Conservation (phyloP, 2,329 filamentous ascomycete genomes). For the Neodidymelliopsis sp. region DNA sequence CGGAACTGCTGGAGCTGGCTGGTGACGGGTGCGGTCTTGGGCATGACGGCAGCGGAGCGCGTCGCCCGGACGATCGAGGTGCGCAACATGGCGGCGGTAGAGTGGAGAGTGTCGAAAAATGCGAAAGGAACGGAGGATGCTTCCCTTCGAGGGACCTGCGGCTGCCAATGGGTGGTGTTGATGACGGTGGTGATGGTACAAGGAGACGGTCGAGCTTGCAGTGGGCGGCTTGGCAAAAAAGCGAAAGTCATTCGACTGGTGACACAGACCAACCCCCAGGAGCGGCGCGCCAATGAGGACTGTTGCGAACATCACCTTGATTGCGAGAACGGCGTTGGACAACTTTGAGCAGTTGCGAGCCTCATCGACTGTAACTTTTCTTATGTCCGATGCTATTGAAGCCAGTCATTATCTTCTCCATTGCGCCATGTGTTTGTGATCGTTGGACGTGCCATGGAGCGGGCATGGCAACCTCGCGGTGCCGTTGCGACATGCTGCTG, state of each 20-base stretch:
- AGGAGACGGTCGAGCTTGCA: conserved; percentile 26
- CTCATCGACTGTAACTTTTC: too few species aligned
- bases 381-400: too few species aligned
- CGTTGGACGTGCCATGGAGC: not conserved
- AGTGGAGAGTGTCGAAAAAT: conserved; percentile 50
- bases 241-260: conserved; percentile 23
- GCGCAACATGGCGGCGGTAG: conserved; percentile 49
- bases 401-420: too few species aligned
- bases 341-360: too few species aligned
- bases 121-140: conserved; percentile 39
- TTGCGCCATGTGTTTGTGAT: not conserved
- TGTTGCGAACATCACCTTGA: conserved; percentile 11
- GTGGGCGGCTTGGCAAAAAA: conserved; percentile 20
- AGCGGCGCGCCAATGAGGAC: conserved; percentile 14
- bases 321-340: not conserved
- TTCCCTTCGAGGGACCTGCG: conserved; percentile 47
- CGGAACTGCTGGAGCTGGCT: conserved; percentile 60
- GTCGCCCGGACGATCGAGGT: conserved; percentile 50
- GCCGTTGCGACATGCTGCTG: not conserved
- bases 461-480: not conserved
- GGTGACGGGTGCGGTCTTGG: conserved; percentile 46
- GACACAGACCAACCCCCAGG: conserved; percentile 16
- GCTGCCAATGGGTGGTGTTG: conserved; percentile 49
- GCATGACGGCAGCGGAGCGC: conserved; percentile 45
- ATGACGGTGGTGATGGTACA: conserved; percentile 40